A percentile compares a stretch with the other conserved stretches of the same genome.
These are phyloP conservation scores for Pleurotus platypus DNA, from an alignment of 768 basidiomycete genomes.

Conservation along the genomic window DNA sequence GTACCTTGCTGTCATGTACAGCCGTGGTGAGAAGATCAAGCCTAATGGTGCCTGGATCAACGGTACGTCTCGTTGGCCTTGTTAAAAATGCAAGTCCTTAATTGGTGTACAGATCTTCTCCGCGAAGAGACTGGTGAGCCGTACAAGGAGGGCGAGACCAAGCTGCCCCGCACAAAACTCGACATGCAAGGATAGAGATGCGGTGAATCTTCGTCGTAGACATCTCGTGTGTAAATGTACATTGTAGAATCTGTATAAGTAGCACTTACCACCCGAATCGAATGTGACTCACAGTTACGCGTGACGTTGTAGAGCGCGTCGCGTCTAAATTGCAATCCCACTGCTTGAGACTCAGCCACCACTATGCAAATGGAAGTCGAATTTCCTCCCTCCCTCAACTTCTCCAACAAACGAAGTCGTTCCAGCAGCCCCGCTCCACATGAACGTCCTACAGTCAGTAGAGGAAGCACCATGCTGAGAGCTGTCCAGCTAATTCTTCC, in stretches of 20 bases:
- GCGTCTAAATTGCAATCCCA: neutral
- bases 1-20: conserved; percentile 76
- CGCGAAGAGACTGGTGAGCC: conserved; percentile 72
- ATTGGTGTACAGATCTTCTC: conserved; percentile 39
- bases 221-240: too few species aligned
- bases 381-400: neutral
- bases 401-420: conserved; percentile 1
- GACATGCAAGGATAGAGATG: conserved; percentile 49
- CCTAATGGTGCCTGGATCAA: conserved; percentile 86
- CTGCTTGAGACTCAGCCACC: neutral
- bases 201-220: neutral
- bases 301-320: neutral
- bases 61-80: conserved; percentile 21
- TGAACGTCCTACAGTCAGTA: neutral
- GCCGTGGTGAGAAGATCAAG: conserved; percentile 70
- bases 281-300: neutral
- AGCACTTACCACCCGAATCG: neutral
- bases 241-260: conserved; percentile 4
- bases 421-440: neutral
- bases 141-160: conserved; percentile 66
- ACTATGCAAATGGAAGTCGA: conserved; percentile 1
- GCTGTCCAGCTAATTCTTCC: neutral
- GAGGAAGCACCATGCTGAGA: too few species aligned
- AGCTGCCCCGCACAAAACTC: conserved; percentile 60
- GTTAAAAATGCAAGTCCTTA: neutral